Conservation (phyloP, 2,329 filamentous ascomycete genomes). For the Paracamarosporium sp. region DNA sequence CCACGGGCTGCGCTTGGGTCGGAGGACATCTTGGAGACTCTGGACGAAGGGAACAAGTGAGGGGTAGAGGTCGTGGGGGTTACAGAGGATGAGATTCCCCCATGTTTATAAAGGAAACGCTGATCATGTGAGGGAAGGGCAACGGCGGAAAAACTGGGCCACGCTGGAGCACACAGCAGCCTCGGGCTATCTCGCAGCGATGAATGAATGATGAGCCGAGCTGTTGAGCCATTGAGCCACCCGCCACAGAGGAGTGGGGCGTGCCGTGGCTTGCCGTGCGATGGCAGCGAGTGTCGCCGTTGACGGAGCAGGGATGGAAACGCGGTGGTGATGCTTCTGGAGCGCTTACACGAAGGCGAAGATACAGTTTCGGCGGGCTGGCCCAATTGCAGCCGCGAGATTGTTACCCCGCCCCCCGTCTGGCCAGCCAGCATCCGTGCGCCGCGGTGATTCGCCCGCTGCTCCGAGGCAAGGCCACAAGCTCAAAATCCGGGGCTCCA, state of each 20-base stretch:
- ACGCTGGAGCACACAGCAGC: neutral
- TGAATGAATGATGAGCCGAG: slow-evolving; percentile 16
- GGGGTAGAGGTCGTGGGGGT: slow-evolving; percentile 25
- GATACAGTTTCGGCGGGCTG: too few relatives aligned
- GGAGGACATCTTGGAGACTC: slow-evolving; percentile 30
- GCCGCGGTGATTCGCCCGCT: neutral
- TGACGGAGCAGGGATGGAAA: too few relatives aligned
- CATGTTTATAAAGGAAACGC: slow-evolving; percentile 29
- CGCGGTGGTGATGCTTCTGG: too few relatives aligned
- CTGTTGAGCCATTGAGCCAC: slow-evolving; percentile 14
- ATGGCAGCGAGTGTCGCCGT: too few relatives aligned
- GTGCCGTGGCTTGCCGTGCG: neutral
- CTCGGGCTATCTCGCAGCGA: slow-evolving; percentile 44
- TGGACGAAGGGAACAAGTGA: slow-evolving; percentile 6
- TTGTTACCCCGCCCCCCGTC: neutral
- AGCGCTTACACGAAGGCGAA: neutral
- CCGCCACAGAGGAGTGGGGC: slow-evolving; percentile 26
- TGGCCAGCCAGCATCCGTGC: too few relatives aligned
- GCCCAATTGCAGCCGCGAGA: neutral
- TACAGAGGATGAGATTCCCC: slow-evolving; percentile 12
- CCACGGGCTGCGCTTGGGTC: slow-evolving; percentile 47
- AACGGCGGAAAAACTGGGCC: slow-evolving; percentile 18
- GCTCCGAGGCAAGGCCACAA: neutral
- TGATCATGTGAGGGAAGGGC: slow-evolving; percentile 17
- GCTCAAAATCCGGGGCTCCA: slow-evolving; percentile 3